Evolutionary conservation across 2,329 filamentous ascomycete genomes (phyloP).

Genomic region (Claviceps maximensis): DNA sequence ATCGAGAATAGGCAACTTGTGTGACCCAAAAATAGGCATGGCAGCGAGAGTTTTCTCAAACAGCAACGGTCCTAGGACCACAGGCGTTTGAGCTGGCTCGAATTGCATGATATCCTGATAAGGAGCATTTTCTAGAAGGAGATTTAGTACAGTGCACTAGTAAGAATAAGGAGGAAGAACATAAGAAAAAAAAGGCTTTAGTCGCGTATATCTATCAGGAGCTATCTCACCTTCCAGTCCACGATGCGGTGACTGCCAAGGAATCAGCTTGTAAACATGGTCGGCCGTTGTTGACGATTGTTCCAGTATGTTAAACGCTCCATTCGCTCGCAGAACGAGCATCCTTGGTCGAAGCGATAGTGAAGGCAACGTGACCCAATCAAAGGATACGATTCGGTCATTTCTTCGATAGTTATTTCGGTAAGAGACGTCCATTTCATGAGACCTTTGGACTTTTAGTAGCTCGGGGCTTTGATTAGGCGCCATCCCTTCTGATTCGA

Average conservation of each 20-base stretch:
- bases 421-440: constrained; percentile 49
- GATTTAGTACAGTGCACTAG: constrained; percentile 7
- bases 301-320: constrained; percentile 47
- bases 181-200: no score
- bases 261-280: constrained; percentile 46
- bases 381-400: constrained; percentile 53
- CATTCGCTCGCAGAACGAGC: constrained; percentile 46
- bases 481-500: constrained; percentile 22
- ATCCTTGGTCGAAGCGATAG: constrained; percentile 43
- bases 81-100: constrained; percentile 37
- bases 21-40: constrained; percentile 42
- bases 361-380: constrained; percentile 49
- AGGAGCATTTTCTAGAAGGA: constrained; percentile 28
- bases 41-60: constrained; percentile 40
- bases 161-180: no score
- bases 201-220: no score
- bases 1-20: constrained; percentile 29
- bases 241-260: constrained; percentile 46
- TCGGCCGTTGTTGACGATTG: constrained; percentile 44
- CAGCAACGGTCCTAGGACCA: constrained; percentile 41
- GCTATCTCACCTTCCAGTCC: constrained; percentile 35
- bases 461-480: constrained; percentile 42
- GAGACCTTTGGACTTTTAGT: constrained; percentile 44
- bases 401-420: constrained; percentile 36
- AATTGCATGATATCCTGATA: constrained; percentile 47